phyloP scores from a whole-genome alignment of 163 green algal genomes.

The Trebouxia gelatinosa region DNA sequence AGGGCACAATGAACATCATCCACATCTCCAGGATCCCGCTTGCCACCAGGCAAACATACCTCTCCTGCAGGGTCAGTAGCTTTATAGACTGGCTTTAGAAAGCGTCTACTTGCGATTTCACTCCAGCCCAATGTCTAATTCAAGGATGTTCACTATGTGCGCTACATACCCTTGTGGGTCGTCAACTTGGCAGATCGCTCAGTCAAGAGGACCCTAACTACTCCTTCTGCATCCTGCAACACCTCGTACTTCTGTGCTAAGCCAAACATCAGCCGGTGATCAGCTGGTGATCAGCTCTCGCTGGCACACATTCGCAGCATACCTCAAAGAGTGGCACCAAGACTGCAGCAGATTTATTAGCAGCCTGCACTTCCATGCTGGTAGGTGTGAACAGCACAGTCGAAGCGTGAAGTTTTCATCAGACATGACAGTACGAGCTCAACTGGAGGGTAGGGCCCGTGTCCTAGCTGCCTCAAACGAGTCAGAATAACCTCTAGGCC shows the following conservation, averaged over 20 bases:
- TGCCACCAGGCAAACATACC: constrained; percentile 67
- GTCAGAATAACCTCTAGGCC: no score
- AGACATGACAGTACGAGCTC: no score
- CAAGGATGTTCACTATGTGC: neutral
- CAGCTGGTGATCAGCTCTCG: no score
- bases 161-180: constrained; percentile 34
- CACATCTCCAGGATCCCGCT: constrained; percentile 50
- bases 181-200: constrained; percentile 37
- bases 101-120: neutral
- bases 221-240: constrained; percentile 29
- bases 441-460: no score
- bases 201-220: constrained; percentile 50
- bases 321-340: constrained; percentile 54
- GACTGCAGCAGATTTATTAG: constrained; percentile 46
- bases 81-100: neutral
- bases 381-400: no score
- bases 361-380: no score
- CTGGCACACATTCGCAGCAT: no score
- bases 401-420: no score
- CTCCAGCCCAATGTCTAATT: neutral
- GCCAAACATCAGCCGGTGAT: neutral
- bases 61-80: constrained; percentile 46
- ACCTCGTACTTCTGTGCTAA: neutral
- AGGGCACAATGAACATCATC: constrained; percentile 61
- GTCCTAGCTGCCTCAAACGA: no score